Conservation (phyloP, 1,139 yeast genomes). For the Hyphopichia wangnamkhiaoensis region DNA sequence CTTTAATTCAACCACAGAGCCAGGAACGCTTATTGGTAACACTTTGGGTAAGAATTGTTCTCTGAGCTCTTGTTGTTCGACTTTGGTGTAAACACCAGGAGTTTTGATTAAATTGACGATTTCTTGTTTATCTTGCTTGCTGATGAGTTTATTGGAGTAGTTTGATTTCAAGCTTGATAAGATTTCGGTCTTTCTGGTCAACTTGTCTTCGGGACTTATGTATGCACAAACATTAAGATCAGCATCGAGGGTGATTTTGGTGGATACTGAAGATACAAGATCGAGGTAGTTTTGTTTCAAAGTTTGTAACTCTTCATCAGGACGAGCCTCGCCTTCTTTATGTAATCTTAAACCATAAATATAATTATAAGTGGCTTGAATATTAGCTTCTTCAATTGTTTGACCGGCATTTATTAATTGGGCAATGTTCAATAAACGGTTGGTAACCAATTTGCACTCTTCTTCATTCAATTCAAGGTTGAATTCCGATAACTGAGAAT, state of each 20-base stretch:
- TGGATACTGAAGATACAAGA: slow-evolving; percentile 27
- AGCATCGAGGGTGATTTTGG: slow-evolving; percentile 29
- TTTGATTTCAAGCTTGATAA: slow-evolving; percentile 18
- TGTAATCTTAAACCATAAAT: slow-evolving; percentile 50
- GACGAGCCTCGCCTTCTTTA: slow-evolving; percentile 37
- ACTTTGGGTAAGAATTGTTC: slow-evolving; percentile 32
- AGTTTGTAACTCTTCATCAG: slow-evolving; percentile 26
- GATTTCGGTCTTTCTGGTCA: slow-evolving; percentile 20
- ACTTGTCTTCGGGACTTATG: slow-evolving; percentile 19
- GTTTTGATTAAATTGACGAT: slow-evolving; percentile 30
- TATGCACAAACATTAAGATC: slow-evolving; percentile 26
- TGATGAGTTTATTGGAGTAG: slow-evolving; percentile 23
- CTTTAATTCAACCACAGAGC: slow-evolving; percentile 30
- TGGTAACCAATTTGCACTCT: slow-evolving; percentile 38
- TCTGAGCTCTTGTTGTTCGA: slow-evolving; percentile 25
- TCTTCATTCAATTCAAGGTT: slow-evolving; percentile 17
- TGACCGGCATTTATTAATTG: slow-evolving; percentile 27
- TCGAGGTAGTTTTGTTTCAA: slow-evolving; percentile 22
- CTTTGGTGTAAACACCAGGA: slow-evolving; percentile 34
- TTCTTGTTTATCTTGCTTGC: slow-evolving; percentile 24
- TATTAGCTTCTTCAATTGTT: slow-evolving; percentile 53
- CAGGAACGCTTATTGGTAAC: slow-evolving; percentile 36
- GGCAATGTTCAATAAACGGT: slow-evolving; percentile 51
- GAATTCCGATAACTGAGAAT: slow-evolving; percentile 14
- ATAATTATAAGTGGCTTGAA: slow-evolving; percentile 55